A percentile compares a stretch with the other conserved stretches of the same genome.
These are phyloP conservation scores for Cetraspora pellucida DNA, from an alignment of 192 early-diverging fungal species.

Conservation along the genomic window DNA sequence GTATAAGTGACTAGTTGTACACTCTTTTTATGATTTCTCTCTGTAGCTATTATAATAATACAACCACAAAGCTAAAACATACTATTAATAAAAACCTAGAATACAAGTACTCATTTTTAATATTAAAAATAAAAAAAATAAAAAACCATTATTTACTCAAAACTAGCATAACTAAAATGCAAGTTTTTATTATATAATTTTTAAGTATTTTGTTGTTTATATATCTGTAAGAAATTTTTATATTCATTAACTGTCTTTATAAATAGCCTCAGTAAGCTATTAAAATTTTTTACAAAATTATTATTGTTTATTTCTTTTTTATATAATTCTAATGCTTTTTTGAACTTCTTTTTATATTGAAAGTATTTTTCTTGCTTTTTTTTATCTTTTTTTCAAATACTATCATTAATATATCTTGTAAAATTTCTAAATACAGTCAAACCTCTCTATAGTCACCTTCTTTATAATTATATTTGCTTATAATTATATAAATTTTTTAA, in stretches of 20 bases:
- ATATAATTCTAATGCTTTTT: neutral
- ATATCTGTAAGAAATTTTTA: neutral
- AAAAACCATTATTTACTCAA: too few relatives aligned
- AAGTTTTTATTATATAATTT: neutral
- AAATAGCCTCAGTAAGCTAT: neutral
- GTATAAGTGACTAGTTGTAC: too few relatives aligned
- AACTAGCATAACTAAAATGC: neutral
- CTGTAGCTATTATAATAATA: too few relatives aligned
- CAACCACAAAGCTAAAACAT: too few relatives aligned
- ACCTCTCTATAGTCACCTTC: too few relatives aligned
- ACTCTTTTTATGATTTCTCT: too few relatives aligned
- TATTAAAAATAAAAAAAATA: too few relatives aligned
- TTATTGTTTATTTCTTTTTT: neutral
- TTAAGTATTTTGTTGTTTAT: neutral
- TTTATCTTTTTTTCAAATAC: neutral
- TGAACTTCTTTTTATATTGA: neutral
- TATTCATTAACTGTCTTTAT: neutral
- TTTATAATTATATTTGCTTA: too few relatives aligned
- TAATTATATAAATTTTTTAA: too few relatives aligned
- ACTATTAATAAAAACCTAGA: too few relatives aligned
- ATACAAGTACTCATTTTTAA: too few relatives aligned
- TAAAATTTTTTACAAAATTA: neutral
- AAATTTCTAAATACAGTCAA: neutral
- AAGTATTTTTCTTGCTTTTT: neutral
- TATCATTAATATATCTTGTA: neutral